phyloP scores from a whole-genome alignment of 2,329 filamentous ascomycete species.

The Lecanoromycetidae sp. region DNA sequence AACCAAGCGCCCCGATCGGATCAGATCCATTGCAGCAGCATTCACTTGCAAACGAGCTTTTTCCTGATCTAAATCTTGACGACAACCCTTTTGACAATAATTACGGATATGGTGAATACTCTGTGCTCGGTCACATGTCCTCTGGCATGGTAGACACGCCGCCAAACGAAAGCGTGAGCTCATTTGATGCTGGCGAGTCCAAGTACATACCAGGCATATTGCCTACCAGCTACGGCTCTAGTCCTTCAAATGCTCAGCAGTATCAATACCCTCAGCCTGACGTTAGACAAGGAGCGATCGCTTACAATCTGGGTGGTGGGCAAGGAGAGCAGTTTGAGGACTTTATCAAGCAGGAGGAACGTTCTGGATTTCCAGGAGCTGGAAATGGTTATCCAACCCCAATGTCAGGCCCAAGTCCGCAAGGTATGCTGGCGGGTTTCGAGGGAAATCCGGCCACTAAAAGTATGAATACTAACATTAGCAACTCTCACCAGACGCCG shows the following conservation, averaged over 20 bases:
- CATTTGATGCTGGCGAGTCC: slow-evolving; percentile 31
- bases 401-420: slow-evolving; percentile 44
- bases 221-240: slow-evolving; percentile 33
- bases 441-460: slow-evolving; percentile 27
- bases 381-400: slow-evolving; percentile 45
- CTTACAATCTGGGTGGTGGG: slow-evolving; percentile 24
- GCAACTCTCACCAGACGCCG: slow-evolving; percentile 19
- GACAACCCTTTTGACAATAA: slow-evolving; percentile 92
- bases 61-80: slow-evolving; percentile 74
- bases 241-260: slow-evolving; percentile 31
- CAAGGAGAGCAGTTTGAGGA: slow-evolving; percentile 30
- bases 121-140: slow-evolving; percentile 92
- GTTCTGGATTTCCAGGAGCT: slow-evolving; percentile 49
- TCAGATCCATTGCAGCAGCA: slow-evolving; percentile 73
- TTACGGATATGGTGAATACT: slow-evolving; percentile 89
- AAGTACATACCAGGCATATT: slow-evolving; percentile 24
- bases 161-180: slow-evolving; percentile 48
- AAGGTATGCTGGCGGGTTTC: slow-evolving; percentile 33
- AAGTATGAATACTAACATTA: slow-evolving; percentile 18
- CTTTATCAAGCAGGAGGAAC: slow-evolving; percentile 33
- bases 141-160: slow-evolving; percentile 75
- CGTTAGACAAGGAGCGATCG: slow-evolving; percentile 14
- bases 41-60: slow-evolving; percentile 19
- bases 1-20: slow-evolving; percentile 37
- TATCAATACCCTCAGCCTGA: slow-evolving; percentile 25